Percentiles rank a stretch among this genome's conserved stretches.
phyloP scores from a whole-genome alignment of 2,329 filamentous ascomycete species.

The Sarocladiaceae sp. region DNA sequence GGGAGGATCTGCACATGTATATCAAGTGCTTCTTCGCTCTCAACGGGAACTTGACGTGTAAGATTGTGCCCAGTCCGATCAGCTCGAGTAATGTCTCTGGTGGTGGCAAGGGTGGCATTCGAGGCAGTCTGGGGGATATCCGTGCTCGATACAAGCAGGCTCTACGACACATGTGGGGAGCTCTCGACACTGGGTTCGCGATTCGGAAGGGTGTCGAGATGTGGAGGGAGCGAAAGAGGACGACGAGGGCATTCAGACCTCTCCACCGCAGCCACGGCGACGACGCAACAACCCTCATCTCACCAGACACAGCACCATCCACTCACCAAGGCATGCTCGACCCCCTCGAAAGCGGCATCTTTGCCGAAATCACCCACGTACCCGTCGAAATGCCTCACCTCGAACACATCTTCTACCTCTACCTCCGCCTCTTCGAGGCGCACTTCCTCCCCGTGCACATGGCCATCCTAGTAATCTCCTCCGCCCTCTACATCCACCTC shows the following conservation, averaged over 20 bases:
- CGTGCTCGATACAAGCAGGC: conserved; percentile 67
- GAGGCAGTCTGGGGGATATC: conserved; percentile 53
- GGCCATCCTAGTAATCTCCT: conserved; percentile 59
- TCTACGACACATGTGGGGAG: conserved; percentile 72
- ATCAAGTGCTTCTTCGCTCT: conserved; percentile 74
- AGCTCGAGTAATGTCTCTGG: conserved; percentile 70
- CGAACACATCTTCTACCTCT: conserved; percentile 53
- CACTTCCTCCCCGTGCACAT: conserved; percentile 69
- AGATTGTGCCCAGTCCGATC: conserved; percentile 62
- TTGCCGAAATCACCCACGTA: conserved; percentile 50
- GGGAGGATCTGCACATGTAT: conserved; percentile 75
- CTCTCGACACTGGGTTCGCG: conserved; percentile 64
- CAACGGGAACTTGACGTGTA: conserved; percentile 62
- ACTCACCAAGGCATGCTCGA: background rate
- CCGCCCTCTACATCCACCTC: conserved; percentile 54
- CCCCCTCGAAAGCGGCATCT: conserved; percentile 45
- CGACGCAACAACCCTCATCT: conserved; percentile 32
- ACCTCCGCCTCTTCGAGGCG: conserved; percentile 68
- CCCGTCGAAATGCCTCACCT: conserved; percentile 48
- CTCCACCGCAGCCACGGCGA: conserved; percentile 47
- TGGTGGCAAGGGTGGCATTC: conserved; percentile 47
- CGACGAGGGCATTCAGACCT: conserved; percentile 49
- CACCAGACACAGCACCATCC: background rate
- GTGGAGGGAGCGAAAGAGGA: conserved; percentile 54
- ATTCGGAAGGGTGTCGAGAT: conserved; percentile 54